A percentile compares a stretch with the other conserved stretches of the same genome.
phyloP scores from a whole-genome alignment of 345 rosid genomes.

The Toxicodendron radicans region DNA sequence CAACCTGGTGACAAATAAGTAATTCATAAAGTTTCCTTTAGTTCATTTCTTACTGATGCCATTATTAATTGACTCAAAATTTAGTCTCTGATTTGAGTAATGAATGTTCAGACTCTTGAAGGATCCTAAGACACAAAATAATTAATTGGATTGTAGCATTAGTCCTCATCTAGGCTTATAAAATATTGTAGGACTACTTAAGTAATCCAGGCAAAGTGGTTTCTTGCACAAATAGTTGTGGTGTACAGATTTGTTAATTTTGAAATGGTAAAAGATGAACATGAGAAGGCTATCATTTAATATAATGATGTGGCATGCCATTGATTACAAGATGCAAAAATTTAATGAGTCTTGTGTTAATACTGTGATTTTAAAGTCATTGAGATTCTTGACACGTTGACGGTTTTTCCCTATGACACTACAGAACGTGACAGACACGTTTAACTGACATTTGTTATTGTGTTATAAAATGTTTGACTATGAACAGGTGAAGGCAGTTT shows the following conservation, averaged over 20 bases:
- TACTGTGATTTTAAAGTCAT: neutral
- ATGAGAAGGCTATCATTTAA: neutral
- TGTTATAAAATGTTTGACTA: neutral
- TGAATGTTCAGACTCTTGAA: neutral
- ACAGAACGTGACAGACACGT: neutral
- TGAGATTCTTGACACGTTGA: neutral
- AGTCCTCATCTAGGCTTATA: neutral
- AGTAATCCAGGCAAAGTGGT: neutral
- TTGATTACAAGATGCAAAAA: neutral
- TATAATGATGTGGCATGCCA: neutral
- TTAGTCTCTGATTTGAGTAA: neutral
- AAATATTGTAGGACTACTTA: neutral
- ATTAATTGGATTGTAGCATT: neutral
- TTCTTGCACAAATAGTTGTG: neutral
- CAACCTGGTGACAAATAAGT: constrained; percentile 14
- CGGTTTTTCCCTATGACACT: neutral
- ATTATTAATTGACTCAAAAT: neutral
- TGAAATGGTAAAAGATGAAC: neutral
- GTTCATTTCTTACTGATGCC: constrained; percentile 4
- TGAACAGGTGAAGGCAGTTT: neutral
- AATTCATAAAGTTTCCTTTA: neutral
- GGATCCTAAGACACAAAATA: neutral
- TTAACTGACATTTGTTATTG: neutral
- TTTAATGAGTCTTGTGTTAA: neutral
- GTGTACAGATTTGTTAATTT: neutral